phyloP scores from a whole-genome alignment of 768 basidiomycete species.

The Tremella mesenterica region DNA sequence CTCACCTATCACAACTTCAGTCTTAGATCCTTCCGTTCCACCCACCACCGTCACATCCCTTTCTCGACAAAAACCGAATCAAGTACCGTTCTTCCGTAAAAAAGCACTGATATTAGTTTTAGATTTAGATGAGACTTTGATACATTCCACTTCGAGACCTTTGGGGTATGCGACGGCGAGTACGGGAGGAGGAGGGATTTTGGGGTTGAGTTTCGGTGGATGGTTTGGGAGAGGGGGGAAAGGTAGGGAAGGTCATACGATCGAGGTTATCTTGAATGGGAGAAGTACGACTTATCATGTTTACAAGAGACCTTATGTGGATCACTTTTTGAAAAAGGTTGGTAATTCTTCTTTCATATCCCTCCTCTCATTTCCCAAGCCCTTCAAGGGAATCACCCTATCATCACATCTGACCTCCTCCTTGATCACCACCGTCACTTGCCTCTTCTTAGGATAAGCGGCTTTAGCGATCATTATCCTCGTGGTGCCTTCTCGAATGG shows the following conservation, averaged over 20 bases:
- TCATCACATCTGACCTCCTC: neutral
- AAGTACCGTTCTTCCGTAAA: slow-evolving; percentile 66
- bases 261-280: slow-evolving; percentile 84
- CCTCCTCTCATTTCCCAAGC: too few species aligned
- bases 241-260: slow-evolving; percentile 64
- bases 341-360: slow-evolving; percentile 12
- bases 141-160: slow-evolving; percentile 82
- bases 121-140: slow-evolving; percentile 95
- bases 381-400: neutral
- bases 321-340: slow-evolving; percentile 85
- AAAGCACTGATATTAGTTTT: slow-evolving; percentile 77
- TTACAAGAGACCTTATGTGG: slow-evolving; percentile 95
- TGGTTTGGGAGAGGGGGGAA: slow-evolving; percentile 28
- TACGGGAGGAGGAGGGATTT: slow-evolving; percentile 47
- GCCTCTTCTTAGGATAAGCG: neutral
- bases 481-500: too few species aligned
- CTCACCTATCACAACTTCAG: slow-evolving; percentile 31
- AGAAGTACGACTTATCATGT: slow-evolving; percentile 91
- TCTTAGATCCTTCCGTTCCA: slow-evolving; percentile 32
- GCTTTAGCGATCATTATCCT: too few species aligned
- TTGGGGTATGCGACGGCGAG: slow-evolving; percentile 45
- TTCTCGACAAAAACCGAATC: slow-evolving; percentile 45
- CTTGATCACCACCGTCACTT: neutral
- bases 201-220: slow-evolving; percentile 36
- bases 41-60: slow-evolving; percentile 1